These are phyloP conservation scores for Boletales sp. DNA, from an alignment of 768 basidiomycete species.

Conservation along the genomic window DNA sequence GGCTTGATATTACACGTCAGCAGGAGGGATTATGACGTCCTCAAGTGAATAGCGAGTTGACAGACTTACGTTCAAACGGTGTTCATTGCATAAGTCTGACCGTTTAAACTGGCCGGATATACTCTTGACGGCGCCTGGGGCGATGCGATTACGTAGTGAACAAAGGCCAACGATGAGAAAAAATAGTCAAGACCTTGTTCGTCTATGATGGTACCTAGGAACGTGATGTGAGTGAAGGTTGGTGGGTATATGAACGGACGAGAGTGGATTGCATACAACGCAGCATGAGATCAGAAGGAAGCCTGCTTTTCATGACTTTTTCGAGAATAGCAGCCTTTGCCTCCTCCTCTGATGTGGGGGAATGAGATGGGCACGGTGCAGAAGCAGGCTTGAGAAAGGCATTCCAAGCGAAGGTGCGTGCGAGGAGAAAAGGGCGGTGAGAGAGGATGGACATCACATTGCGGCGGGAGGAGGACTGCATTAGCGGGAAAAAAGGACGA, in stretches of 20 bases:
- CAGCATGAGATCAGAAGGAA: conserved; percentile 86
- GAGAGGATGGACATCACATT: conserved; percentile 34
- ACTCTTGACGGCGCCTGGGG: conserved; percentile 75
- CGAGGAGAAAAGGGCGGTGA: neutral
- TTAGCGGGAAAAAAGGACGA: conserved; percentile 27
- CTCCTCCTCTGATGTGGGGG: conserved; percentile 62
- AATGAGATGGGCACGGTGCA: conserved; percentile 2
- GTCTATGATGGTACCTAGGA: conserved; percentile 81
- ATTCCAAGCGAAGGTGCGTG: conserved; percentile 27
- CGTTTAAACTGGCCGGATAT: conserved; percentile 89
- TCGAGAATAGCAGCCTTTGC: conserved; percentile 74
- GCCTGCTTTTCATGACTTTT: conserved; percentile 82
- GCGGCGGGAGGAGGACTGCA: conserved; percentile 34
- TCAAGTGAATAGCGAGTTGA: conserved; percentile 10
- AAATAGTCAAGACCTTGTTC: conserved; percentile 57
- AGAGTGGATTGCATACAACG: conserved; percentile 61
- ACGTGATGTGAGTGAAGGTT: conserved; percentile 16
- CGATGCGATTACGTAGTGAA: conserved; percentile 27
- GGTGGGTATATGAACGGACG: conserved; percentile 8
- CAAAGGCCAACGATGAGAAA: conserved; percentile 10
- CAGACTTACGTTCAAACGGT: conserved; percentile 79
- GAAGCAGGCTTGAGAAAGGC: conserved; percentile 13
- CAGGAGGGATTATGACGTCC: conserved; percentile 16
- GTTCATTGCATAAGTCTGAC: conserved; percentile 82
- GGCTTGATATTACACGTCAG: conserved; percentile 49